Percentiles rank a stretch among this genome's conserved stretches.
These are phyloP conservation scores for Linderniella brevidens DNA, from an alignment of 257 asterid genomes.

Conservation along the genomic window DNA sequence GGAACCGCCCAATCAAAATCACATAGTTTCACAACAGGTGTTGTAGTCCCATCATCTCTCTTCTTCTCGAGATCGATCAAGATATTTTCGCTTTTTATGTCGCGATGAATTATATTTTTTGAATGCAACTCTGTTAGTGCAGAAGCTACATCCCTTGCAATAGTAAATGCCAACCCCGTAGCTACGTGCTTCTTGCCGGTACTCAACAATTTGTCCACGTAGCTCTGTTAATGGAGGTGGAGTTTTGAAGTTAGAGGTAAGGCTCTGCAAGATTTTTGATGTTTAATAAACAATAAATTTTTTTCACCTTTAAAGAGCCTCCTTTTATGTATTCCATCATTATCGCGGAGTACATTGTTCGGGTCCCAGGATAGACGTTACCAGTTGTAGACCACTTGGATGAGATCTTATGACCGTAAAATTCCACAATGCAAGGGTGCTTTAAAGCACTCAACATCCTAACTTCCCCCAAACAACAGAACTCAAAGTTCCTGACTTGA, in stretches of 20 bases:
- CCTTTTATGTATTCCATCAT: conserved; percentile 83
- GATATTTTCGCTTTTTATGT: conserved; percentile 73
- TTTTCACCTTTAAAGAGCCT: conserved; percentile 78
- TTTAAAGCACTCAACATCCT: conserved; percentile 64
- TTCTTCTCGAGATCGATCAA: conserved; percentile 64
- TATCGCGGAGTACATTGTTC: conserved; percentile 51
- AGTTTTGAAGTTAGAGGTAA: conserved; percentile 1
- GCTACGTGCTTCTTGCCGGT: conserved; percentile 48
- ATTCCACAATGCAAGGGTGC: conserved; percentile 69
- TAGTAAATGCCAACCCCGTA: conserved; percentile 27
- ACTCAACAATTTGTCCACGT: conserved; percentile 40
- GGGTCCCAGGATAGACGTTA: conserved; percentile 38
- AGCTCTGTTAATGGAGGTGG: conserved; percentile 26
- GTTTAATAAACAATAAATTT: conserved; percentile 6
- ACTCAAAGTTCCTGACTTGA: conserved; percentile 62
- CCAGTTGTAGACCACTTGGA: conserved; percentile 51
- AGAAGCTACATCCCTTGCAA: conserved; percentile 66
- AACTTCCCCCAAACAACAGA: conserved; percentile 69
- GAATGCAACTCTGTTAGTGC: conserved; percentile 62
- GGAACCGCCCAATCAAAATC: conserved; percentile 89
- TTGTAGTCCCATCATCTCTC: conserved; percentile 38
- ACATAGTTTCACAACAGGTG: conserved; percentile 74
- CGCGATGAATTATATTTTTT: conserved; percentile 76
- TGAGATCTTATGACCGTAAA: conserved; percentile 79
- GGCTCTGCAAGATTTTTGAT: not conserved